Evolutionary conservation across 2,329 filamentous ascomycete species (phyloP).

Genomic region (Fonsecaea pugnacius): DNA sequence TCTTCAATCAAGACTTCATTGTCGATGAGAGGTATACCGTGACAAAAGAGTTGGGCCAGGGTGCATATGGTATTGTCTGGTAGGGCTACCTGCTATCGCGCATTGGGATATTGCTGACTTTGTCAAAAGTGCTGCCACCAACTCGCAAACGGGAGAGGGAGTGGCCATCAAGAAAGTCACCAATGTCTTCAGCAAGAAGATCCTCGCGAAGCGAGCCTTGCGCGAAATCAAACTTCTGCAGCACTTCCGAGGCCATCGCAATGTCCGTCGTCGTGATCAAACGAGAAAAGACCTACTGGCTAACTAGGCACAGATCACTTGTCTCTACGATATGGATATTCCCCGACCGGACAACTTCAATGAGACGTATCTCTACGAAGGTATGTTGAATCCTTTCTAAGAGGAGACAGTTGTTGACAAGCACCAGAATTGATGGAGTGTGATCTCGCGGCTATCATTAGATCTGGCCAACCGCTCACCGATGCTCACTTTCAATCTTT

Average conservation of each 20-base stretch:
- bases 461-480: constrained; percentile 93
- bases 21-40: constrained; percentile 98
- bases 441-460: constrained; percentile 95
- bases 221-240: constrained; percentile 98
- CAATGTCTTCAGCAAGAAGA: constrained; percentile 99
- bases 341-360: constrained; percentile 97
- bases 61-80: constrained; percentile 99
- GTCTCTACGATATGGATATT: constrained; percentile 99
- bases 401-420: constrained; percentile 13
- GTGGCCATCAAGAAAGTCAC: constrained; percentile 99
- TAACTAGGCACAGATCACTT: constrained; percentile 78
- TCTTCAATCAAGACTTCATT: constrained; percentile 99
- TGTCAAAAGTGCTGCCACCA: constrained; percentile 77
- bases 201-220: constrained; percentile 94
- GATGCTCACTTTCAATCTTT: constrained; percentile 99
- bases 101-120: constrained; percentile 22
- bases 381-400: constrained; percentile 55
- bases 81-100: constrained; percentile 51
- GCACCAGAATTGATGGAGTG: constrained; percentile 94
- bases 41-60: constrained; percentile 97
- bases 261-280: constrained; percentile 60
- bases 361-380: constrained; percentile 98
- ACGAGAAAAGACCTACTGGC: constrained; percentile 23
- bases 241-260: constrained; percentile 90
- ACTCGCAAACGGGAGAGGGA: constrained; percentile 86